A percentile compares a stretch with the other conserved stretches of the same genome.
These are phyloP conservation scores for Cladosporium sp. DNA, from an alignment of 2,329 filamentous ascomycete species.

Conservation along the genomic window DNA sequence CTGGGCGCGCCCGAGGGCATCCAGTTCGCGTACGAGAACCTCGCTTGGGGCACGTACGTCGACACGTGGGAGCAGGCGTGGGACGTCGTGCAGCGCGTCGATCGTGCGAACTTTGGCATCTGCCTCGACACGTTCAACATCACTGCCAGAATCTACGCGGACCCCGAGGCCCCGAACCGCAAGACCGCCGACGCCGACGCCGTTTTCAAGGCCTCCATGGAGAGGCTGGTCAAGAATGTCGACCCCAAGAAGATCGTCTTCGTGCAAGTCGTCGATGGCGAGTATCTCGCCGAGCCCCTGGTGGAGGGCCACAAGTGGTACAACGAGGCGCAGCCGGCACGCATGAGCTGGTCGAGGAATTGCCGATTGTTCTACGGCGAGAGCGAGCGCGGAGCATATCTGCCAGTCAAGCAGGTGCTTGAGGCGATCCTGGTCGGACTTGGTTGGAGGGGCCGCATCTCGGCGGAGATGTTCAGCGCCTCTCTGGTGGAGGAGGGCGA, in stretches of 20 bases:
- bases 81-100: constrained; percentile 61
- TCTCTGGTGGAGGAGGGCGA: constrained; percentile 52
- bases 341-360: constrained; percentile 78
- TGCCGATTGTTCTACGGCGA: constrained; percentile 67
- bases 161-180: constrained; percentile 55
- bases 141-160: constrained; percentile 65
- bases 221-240: constrained; percentile 50
- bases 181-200: constrained; percentile 52
- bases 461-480: constrained; percentile 66
- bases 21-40: constrained; percentile 68
- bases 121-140: constrained; percentile 80
- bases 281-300: constrained; percentile 57
- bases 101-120: constrained; percentile 68
- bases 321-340: constrained; percentile 52
- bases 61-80: constrained; percentile 70
- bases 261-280: constrained; percentile 72
- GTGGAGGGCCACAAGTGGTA: constrained; percentile 55
- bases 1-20: constrained; percentile 58
- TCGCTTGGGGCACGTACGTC: constrained; percentile 67
- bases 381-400: constrained; percentile 58
- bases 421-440: constrained; percentile 59
- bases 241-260: constrained; percentile 67
- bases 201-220: constrained; percentile 52
- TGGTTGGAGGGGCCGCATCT: constrained; percentile 66
- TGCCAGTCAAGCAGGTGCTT: constrained; percentile 61